Base-by-base conservation (phyloP, 768 basidiomycete species). In the Termitomyces sp. region DNA sequence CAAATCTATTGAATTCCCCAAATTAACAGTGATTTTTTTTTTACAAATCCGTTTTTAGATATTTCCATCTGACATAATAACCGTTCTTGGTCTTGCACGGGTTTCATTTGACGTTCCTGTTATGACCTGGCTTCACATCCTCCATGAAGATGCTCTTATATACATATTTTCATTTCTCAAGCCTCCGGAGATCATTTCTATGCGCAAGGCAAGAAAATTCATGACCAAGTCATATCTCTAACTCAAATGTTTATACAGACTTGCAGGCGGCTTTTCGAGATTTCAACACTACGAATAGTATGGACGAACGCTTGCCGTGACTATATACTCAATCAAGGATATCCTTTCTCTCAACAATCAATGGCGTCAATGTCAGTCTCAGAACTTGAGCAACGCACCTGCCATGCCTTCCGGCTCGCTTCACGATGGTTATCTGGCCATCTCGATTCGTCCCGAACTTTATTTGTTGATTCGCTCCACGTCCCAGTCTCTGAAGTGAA, bases 261-360 rank as follows among this genome's bases (percentile, higher is more conserved):
- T 52, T 87, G 80, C 59, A 79, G 68, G 60, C 73, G 74, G n/a
- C 63, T 87, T 30, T 63, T 66, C 39, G 53, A 62, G 10, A 57
- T 84, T n/a, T 79, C 81, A 1, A 67, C 64, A 6, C 70, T 80
- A 25, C 79, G 77, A 45, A 74, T 79, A 55, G 76, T 87, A 12
- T 88, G 86, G 86, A 74, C 72, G 16, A 77, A 77, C 43, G 79
- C 77, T 17, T 81, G 77, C 61, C 62, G 60, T 17, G 66, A 55
- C 46, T 73, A 79, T 44, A 73, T 87, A 48, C 65, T 82, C 3
- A 55, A 62, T 7, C 67, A 66, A 23, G 77, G 78, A 0, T 79
- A 77, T 54, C 85, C 86, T 0, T 87, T 85, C 58, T 75, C 80
- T 0, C 61, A 66, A 6, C 56, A 62, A 19, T 56, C 70, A 4